Evolutionary conservation across 192 early-diverging fungal genomes (phyloP).

Genomic region (Rhizophagus sp.): DNA sequence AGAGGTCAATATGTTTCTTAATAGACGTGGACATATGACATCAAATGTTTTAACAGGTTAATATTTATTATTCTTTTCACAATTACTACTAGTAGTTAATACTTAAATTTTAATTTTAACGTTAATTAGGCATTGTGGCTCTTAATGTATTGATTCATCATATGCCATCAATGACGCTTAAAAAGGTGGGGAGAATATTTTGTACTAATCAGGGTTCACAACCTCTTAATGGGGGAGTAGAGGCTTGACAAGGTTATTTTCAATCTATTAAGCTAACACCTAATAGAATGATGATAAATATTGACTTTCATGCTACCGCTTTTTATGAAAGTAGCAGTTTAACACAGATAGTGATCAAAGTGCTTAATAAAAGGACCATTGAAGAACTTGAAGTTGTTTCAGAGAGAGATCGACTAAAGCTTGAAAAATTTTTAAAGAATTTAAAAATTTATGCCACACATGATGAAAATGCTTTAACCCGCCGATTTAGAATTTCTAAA

Average conservation of each 20-base stretch:
- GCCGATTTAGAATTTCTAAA: constrained; percentile 71
- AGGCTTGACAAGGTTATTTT: constrained; percentile 93
- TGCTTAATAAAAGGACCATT: constrained; percentile 54
- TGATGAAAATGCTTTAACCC: constrained; percentile 47
- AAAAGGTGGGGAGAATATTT: constrained; percentile 78
- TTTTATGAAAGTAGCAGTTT: constrained; percentile 70
- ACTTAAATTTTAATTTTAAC: not conserved
- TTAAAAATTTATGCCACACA: constrained; percentile 59
- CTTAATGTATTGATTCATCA: constrained; percentile 85
- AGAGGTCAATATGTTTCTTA: constrained; percentile 55
- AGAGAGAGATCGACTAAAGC: constrained; percentile 44
- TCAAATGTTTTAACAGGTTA: constrained; percentile 26
- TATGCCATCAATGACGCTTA: constrained; percentile 68
- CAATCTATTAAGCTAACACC: constrained; percentile 69
- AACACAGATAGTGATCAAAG: constrained; percentile 64
- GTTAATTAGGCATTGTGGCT: constrained; percentile 52
- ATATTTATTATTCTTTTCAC: too few relatives aligned
- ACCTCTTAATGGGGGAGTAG: constrained; percentile 67
- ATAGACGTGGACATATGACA: constrained; percentile 31
- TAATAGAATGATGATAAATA: constrained; percentile 67
- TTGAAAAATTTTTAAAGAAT: constrained; percentile 56
- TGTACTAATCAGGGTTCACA: constrained; percentile 70
- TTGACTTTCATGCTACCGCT: constrained; percentile 69
- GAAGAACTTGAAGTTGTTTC: constrained; percentile 49
- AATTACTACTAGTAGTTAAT: too few relatives aligned